phyloP scores from a whole-genome alignment of 2,329 filamentous ascomycete genomes.

The Purpureocillium takamizusanense region DNA sequence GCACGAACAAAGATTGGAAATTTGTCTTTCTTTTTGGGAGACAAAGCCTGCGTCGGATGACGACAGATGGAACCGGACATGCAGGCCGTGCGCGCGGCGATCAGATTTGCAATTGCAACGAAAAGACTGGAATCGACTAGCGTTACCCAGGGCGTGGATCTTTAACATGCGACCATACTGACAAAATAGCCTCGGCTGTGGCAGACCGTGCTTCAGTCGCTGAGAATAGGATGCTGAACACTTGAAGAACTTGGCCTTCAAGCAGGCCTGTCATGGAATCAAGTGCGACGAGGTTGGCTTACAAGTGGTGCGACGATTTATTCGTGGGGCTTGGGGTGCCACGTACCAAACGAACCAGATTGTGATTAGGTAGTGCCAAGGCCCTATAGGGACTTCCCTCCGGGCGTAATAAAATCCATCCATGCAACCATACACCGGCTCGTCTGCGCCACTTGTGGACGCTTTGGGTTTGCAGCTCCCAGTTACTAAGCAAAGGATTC shows the following conservation, averaged over 20 bases:
- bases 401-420: too few relatives aligned
- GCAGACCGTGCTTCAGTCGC: constrained; percentile 7
- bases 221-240: constrained; percentile 10
- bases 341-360: neutral
- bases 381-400: too few relatives aligned
- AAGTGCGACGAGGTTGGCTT: neutral
- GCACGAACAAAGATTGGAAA: constrained; percentile 3
- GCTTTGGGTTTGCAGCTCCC: too few relatives aligned
- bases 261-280: constrained; percentile 6
- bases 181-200: constrained; percentile 4
- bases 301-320: neutral
- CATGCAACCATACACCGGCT: too few relatives aligned
- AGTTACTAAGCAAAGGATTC: too few relatives aligned
- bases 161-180: neutral
- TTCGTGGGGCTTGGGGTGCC: neutral
- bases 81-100: constrained; percentile 3
- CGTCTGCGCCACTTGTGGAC: too few relatives aligned
- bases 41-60: constrained; percentile 3
- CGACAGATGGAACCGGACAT: constrained; percentile 3
- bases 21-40: constrained; percentile 6
- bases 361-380: too few relatives aligned
- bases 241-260: constrained; percentile 9
- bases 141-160: neutral
- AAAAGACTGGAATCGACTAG: constrained; percentile 2
- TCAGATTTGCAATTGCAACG: constrained; percentile 6